phyloP scores from a whole-genome alignment of 2,329 filamentous ascomycete species.

The Zasmidium citrigriseum region DNA sequence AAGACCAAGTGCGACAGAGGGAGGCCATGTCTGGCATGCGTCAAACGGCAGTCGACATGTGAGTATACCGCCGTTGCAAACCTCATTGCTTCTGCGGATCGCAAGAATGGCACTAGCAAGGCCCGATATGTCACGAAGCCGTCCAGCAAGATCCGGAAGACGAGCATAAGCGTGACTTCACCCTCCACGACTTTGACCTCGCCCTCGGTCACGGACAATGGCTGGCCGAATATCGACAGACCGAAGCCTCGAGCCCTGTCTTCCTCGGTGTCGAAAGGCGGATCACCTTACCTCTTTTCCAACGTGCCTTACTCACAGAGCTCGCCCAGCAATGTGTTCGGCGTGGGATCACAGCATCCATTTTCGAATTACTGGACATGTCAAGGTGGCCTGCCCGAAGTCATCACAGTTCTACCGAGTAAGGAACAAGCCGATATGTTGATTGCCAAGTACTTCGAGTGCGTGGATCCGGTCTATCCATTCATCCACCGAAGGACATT shows the following conservation, averaged over 20 bases:
- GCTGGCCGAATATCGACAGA: slow-evolving; percentile 27
- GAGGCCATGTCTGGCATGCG: slow-evolving; percentile 62
- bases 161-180: slow-evolving; percentile 23
- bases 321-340: slow-evolving; percentile 75
- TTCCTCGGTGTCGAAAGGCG: background rate
- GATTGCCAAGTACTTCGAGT: slow-evolving; percentile 54
- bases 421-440: slow-evolving; percentile 76
- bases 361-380: slow-evolving; percentile 87
- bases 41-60: slow-evolving; percentile 75
- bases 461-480: slow-evolving; percentile 78
- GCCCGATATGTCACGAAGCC: slow-evolving; percentile 37
- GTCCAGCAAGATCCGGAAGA: slow-evolving; percentile 36
- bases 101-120: slow-evolving; percentile 29
- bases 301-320: slow-evolving; percentile 72
- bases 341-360: slow-evolving; percentile 75
- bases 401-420: slow-evolving; percentile 72
- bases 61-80: slow-evolving; percentile 76
- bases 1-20: slow-evolving; percentile 84
- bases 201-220: slow-evolving; percentile 30
- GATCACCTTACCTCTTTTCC: slow-evolving; percentile 60
- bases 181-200: slow-evolving; percentile 21
- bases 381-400: slow-evolving; percentile 71
- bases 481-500: slow-evolving; percentile 77
- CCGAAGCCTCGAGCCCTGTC: background rate
- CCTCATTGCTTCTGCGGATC: slow-evolving; percentile 60